Conservation (phyloP, 2,329 filamentous ascomycete species). For the Verticillium dahliae region DNA sequence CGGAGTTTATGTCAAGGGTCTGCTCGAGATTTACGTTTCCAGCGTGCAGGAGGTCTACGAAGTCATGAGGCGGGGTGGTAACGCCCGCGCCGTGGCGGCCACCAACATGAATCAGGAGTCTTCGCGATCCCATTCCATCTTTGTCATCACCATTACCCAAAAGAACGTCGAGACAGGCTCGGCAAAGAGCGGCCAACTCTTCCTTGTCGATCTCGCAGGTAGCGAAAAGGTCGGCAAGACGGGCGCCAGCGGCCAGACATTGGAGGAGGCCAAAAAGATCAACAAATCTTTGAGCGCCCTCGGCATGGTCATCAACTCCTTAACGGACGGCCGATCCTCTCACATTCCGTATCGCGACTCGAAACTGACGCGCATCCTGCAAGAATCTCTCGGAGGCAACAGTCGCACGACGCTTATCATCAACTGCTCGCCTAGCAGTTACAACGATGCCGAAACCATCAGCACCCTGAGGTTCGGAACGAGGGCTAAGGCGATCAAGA, state of each 20-base stretch:
- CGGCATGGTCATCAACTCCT: constrained; percentile 97
- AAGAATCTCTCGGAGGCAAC: constrained; percentile 96
- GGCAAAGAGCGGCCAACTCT: constrained; percentile 91
- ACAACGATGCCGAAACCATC: constrained; percentile 93
- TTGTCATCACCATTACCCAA: constrained; percentile 93
- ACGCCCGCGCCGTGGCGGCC: constrained; percentile 82
- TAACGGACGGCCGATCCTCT: constrained; percentile 94
- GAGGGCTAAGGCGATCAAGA: constrained; percentile 97
- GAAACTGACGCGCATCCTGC: constrained; percentile 91
- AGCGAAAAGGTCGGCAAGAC: constrained; percentile 99
- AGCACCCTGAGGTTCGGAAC: constrained; percentile 92
- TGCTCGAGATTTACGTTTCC: constrained; percentile 91
- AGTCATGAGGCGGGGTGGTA: constrained; percentile 89
- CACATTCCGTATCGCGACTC: constrained; percentile 97
- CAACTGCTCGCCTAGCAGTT: constrained; percentile 97
- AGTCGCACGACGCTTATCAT: constrained; percentile 97
- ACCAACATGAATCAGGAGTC: constrained; percentile 99
- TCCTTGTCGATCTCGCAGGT: constrained; percentile 95
- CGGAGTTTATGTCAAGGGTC: constrained; percentile 92
- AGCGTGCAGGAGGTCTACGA: constrained; percentile 95
- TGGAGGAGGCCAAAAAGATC: constrained; percentile 99
- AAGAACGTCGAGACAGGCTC: constrained; percentile 97
- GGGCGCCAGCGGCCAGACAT: constrained; percentile 89
- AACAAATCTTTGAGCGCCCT: constrained; percentile 98
- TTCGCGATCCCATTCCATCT: constrained; percentile 96